Conservation (phyloP, 352 stramenopile species). For the Phytopythium cucurbitacearum region DNA sequence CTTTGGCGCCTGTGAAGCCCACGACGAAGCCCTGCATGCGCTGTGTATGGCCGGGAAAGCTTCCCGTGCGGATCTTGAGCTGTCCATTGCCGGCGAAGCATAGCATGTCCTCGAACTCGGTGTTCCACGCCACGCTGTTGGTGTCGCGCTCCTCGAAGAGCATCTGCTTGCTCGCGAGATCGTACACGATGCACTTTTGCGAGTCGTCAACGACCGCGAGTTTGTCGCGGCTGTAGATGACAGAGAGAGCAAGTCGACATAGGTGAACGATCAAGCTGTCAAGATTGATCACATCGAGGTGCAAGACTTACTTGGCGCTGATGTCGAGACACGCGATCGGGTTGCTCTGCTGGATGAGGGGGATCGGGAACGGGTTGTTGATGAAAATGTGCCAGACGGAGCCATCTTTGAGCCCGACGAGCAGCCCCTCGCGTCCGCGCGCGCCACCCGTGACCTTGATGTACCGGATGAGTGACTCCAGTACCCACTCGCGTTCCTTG, state of each 20-base stretch:
- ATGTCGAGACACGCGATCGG: constrained; percentile 89
- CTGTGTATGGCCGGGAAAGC: constrained; percentile 87
- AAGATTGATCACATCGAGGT: no score
- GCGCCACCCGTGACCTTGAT: constrained; percentile 92
- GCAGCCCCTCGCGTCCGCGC: constrained; percentile 82
- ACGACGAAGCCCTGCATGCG: constrained; percentile 91
- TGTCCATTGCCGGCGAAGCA: constrained; percentile 88
- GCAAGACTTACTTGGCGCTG: constrained; percentile 64
- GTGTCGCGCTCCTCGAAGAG: constrained; percentile 83
- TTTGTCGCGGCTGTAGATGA: constrained; percentile 59
- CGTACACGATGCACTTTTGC: constrained; percentile 88
- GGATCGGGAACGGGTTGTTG: constrained; percentile 93
- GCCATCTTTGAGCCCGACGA: constrained; percentile 92
- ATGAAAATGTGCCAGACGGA: constrained; percentile 92
- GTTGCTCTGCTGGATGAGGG: constrained; percentile 84
- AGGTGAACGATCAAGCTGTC: not conserved
- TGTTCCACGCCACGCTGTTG: constrained; percentile 93
- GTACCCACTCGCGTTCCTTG: constrained; percentile 83
- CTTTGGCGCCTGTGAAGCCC: constrained; percentile 89
- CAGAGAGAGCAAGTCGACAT: not conserved
- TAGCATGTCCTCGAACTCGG: constrained; percentile 92
- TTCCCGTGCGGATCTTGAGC: constrained; percentile 90
- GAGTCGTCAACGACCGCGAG: constrained; percentile 90
- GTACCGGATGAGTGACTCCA: constrained; percentile 89
- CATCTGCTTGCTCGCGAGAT: constrained; percentile 88